Evolutionary conservation across 148 eudicot species (phyloP).

Genomic region (Fallopia convolvulus): DNA sequence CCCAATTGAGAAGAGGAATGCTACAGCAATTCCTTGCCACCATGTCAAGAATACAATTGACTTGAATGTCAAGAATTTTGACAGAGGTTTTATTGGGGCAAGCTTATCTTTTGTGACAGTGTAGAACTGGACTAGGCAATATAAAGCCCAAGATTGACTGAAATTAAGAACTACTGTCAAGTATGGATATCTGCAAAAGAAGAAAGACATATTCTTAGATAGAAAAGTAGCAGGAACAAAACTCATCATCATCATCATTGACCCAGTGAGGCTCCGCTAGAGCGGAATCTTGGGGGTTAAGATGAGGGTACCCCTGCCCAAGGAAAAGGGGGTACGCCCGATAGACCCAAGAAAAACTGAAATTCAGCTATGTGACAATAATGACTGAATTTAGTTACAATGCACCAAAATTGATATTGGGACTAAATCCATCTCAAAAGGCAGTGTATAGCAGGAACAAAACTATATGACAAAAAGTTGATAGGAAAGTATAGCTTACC

Average conservation of each 20-base stretch:
- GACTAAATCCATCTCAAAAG: too few species aligned
- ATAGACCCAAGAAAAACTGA: too few species aligned
- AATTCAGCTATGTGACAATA: too few species aligned
- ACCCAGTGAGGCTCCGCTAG: too few species aligned
- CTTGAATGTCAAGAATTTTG: slow-evolving; percentile 92
- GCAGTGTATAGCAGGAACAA: neutral
- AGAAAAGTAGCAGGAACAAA: neutral
- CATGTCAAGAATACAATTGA: slow-evolving; percentile 94
- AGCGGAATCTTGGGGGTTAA: too few species aligned
- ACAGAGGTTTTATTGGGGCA: slow-evolving; percentile 90
- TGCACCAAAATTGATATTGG: too few species aligned
- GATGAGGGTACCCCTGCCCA: too few species aligned
- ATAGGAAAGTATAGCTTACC: slow-evolving; percentile 44
- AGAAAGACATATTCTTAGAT: neutral
- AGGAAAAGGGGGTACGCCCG: too few species aligned
- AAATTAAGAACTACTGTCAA: slow-evolving; percentile 92
- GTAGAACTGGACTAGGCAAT: slow-evolving; percentile 97
- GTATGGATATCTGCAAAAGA: slow-evolving; percentile 84
- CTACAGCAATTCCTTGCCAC: slow-evolving; percentile 99
- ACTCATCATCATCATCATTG: too few species aligned
- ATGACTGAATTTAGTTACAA: too few species aligned
- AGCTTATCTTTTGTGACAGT: slow-evolving; percentile 80
- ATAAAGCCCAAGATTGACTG: slow-evolving; percentile 98
- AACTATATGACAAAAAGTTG: neutral
- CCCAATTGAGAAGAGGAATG: slow-evolving; percentile 90